Evolutionary conservation across 2,329 filamentous ascomycete species (phyloP), one percentile per base, ranked within the genome.

Genomic region (Pleoardoris graminearum): DNA sequence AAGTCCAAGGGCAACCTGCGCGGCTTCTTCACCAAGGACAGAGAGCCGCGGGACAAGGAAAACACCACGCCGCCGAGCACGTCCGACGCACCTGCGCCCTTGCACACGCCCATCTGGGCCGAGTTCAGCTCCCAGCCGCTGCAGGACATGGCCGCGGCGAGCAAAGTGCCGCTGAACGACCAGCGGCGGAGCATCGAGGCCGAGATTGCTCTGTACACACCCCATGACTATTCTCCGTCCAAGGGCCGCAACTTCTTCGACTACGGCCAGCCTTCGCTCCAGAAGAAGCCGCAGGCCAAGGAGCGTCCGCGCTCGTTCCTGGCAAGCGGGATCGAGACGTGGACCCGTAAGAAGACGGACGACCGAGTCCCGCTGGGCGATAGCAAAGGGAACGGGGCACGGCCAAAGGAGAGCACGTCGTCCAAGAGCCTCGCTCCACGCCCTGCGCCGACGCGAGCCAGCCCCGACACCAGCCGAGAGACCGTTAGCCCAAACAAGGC

Each of bases 1-100:
- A 96, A 93, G 73, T 96, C 92, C 0, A 83, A 89, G 3, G 89
- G 89, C 27, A 95, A 91, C 69, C 80, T 97, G n/a, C 85, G 85
- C 0, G 85, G 82, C 4, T 82, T 97, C 49, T 82, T 96, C 46
- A 85, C 85, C 51, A 86, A 88, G 51, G 85, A 86, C 53, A 91
- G 88, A 69, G 77, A 80, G 48, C 73, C 77, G 21, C 78, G 83
- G 64, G 87, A 93, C 71, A 96, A 96, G 74, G 91, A 96, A 73
- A 96, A 96, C 70, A 82, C 81, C 48, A 86, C 83, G 27, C 90
- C 89, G 3, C 77, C 79, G 1, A 75, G 77, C 52, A 78, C 77
- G 3, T 69, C 76, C 11, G 74, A 76, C 35, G 74, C 77, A 44
- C 66, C 75, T 19, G 63, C 63, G 4, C 67, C 68, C 7, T 60